Base-by-base conservation (phyloP, 108 stramenopile species). In the Cyclotella sp. region DNA sequence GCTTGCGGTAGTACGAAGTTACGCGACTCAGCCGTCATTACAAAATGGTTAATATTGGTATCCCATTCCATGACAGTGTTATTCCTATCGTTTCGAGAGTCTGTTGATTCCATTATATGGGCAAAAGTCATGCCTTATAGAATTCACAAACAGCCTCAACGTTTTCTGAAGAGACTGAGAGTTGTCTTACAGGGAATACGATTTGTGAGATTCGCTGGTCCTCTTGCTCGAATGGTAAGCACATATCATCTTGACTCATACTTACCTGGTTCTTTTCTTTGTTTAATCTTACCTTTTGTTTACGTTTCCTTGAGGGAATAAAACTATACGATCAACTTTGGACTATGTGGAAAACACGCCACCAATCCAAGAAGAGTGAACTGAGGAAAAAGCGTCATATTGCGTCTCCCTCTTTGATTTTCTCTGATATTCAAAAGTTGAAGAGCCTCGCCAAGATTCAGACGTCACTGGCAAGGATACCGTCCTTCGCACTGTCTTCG, bases 181-280 rank as follows among this genome's bases (percentile, higher is more conserved):
- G 61, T 78, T 13, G 49, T 89, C 19, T 62, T 86, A 18, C 63
- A 84, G 58, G 81, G 83, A 73, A 72, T 89, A 6, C 66, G 88
- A 29, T 86, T 81, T 39, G 44, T 76, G 15, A 81, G 88, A 45
- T 89, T 82, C 79, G 88, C 84, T 13, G 86, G 86, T n/a, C 88
- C 88, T 14, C 59, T 89, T 19, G 66, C 82, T 42, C 63, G 88
- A 47, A 71, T 89, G 72, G 59, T 80, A 51, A 68, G 79, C 53
- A 27, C 2, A 46, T 34, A 4, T 15, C 34, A 24, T 3, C 24
- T 11, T 8, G 41, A 6, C 42, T 58, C 15, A 28, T 45, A 10
- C 22, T 52, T 10, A 19, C 15, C 0, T 10, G 60, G 18, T 22
- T 55, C 0, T 29, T 41, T 44, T 42, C 42, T 51, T 22, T n/a